Conservation (phyloP, 805 yeast genomes). For the Saturnispora gosingensis region DNA sequence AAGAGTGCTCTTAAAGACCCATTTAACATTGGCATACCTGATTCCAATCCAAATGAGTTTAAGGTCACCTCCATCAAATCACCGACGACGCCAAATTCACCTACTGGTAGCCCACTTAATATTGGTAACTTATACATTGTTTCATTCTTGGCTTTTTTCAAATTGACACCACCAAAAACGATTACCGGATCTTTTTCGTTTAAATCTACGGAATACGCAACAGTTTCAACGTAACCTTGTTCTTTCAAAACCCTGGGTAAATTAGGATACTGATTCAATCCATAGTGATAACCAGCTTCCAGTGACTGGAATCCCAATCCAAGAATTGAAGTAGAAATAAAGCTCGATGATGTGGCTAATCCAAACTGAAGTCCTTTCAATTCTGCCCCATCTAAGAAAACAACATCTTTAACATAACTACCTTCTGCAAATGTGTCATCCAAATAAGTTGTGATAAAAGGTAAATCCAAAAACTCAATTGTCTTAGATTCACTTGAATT, state of each 20-base stretch:
- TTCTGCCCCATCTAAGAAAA: background rate
- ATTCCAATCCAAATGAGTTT: background rate
- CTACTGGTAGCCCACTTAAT: background rate
- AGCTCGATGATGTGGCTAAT: background rate
- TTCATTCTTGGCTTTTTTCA: background rate
- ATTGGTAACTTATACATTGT: background rate
- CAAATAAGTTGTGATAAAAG: background rate
- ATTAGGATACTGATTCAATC: background rate
- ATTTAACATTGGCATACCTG: background rate
- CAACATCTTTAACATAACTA: background rate
- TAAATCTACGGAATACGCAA: background rate
- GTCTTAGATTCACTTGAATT: background rate
- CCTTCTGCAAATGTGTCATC: background rate
- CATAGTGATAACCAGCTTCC: conserved; percentile 1
- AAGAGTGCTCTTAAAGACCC: background rate
- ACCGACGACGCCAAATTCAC: background rate
- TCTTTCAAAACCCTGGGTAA: background rate
- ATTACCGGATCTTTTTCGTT: background rate
- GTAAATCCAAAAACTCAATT: background rate
- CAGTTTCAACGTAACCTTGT: background rate
- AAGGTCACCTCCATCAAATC: background rate
- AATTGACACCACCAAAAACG: conserved; percentile 6
- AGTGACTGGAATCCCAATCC: conserved; percentile 2
- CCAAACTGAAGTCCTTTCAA: conserved; percentile 1
- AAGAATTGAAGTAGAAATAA: background rate